A percentile compares a stretch with the other conserved stretches of the same genome.
These are phyloP conservation scores for Phytophthora pseudosyringae DNA, from an alignment of 352 stramenopile genomes.

Conservation along the genomic window DNA sequence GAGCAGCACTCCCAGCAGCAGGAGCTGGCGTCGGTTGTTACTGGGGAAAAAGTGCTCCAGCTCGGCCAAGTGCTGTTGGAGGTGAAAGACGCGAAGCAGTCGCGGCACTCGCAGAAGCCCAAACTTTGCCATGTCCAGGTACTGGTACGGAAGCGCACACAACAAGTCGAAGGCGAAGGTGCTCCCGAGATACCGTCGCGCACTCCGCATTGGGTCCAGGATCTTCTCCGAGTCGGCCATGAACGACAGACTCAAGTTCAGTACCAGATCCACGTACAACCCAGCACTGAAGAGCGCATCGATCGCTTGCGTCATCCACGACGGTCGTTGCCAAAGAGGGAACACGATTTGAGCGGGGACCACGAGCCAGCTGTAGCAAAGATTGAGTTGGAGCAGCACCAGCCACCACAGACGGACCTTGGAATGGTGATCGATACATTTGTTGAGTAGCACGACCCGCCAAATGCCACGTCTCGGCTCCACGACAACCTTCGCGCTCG, in stretches of 20 bases:
- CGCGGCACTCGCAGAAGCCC: constrained; percentile 48
- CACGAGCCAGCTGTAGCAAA: constrained; percentile 57
- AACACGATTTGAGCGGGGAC: constrained; percentile 66
- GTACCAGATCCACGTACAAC: constrained; percentile 52
- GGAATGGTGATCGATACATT: constrained; percentile 63
- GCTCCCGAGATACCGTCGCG: constrained; percentile 41
- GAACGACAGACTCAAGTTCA: constrained; percentile 71
- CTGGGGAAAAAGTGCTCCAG: constrained; percentile 51
- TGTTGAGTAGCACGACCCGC: constrained; percentile 11
- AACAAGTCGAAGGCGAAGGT: constrained; percentile 51
- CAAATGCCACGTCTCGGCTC: constrained; percentile 6
- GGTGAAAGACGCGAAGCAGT: constrained; percentile 39
- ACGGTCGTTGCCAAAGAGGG: constrained; percentile 40
- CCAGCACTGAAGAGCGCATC: constrained; percentile 44
- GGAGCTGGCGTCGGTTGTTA: constrained; percentile 49
- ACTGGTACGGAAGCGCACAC: constrained; percentile 52
- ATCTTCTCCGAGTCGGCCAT: constrained; percentile 61
- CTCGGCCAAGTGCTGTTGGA: constrained; percentile 43
- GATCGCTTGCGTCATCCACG: constrained; percentile 34
- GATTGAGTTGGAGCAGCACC: constrained; percentile 34
- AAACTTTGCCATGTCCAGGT: constrained; percentile 33
- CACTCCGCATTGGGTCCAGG: constrained; percentile 44
- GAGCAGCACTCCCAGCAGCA: constrained; percentile 46
- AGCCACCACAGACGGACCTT: constrained; percentile 56
- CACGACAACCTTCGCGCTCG: not conserved